Conservation (phyloP, 2,329 filamentous ascomycete species). For the Epichloe baconii region DNA sequence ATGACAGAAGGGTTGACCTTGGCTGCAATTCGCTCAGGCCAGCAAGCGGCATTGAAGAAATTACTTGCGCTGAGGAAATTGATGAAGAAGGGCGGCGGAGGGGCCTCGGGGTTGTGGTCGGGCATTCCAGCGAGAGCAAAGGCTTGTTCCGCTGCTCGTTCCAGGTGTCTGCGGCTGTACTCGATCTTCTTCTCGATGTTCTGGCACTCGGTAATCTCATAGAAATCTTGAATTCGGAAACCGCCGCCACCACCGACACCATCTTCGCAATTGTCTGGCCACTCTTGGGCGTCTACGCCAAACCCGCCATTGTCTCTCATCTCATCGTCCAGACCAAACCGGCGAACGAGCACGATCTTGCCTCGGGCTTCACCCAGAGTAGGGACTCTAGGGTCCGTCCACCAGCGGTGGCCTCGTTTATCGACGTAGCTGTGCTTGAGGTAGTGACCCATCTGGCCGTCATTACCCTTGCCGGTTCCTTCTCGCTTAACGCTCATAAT, state of each 20-base stretch:
- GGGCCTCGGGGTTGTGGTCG: slow-evolving; percentile 16
- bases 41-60: slow-evolving; percentile 84
- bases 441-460: slow-evolving; percentile 64
- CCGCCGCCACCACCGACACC: slow-evolving; percentile 55
- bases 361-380: slow-evolving; percentile 67
- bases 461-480: slow-evolving; percentile 66
- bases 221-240: slow-evolving; percentile 87
- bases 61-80: slow-evolving; percentile 89
- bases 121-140: slow-evolving; percentile 29
- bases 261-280: slow-evolving; percentile 83
- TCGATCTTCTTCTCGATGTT: slow-evolving; percentile 73
- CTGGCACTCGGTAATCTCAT: slow-evolving; percentile 64
- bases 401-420: slow-evolving; percentile 52
- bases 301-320: slow-evolving; percentile 35
- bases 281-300: slow-evolving; percentile 50
- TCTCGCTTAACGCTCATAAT: slow-evolving; percentile 86
- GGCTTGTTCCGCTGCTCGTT: slow-evolving; percentile 47
- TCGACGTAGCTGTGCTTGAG: slow-evolving; percentile 60
- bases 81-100: slow-evolving; percentile 56
- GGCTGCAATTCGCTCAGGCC: slow-evolving; percentile 83
- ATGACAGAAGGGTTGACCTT: slow-evolving; percentile 70
- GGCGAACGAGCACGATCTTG: slow-evolving; percentile 71
- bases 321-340: slow-evolving; percentile 54
- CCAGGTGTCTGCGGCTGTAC: slow-evolving; percentile 61
- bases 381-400: slow-evolving; percentile 63